Evolutionary conservation across 192 early-diverging fungal genomes (phyloP).

Genomic region (Podochytrium sp.): DNA sequence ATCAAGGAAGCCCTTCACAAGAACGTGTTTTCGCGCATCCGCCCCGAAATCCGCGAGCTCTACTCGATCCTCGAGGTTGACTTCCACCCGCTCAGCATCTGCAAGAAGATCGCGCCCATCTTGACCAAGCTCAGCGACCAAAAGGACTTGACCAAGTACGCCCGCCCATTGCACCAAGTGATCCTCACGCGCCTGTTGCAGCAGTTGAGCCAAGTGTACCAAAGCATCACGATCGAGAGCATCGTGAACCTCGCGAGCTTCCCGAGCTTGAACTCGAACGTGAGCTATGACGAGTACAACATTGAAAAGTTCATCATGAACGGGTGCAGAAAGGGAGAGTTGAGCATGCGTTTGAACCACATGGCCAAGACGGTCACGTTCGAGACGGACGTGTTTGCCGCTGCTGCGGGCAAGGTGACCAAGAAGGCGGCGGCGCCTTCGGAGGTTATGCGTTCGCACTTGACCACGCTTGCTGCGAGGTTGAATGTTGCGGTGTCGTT

Average conservation of each 20-base stretch:
- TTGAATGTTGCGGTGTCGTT: conserved; percentile 84
- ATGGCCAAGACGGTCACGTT: conserved; percentile 87
- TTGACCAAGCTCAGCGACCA: conserved; percentile 64
- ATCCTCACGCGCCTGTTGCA: conserved; percentile 97
- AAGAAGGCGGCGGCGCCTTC: conserved; percentile 52
- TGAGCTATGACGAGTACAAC: conserved; percentile 76
- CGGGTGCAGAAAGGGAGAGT: conserved; percentile 94
- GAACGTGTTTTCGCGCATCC: conserved; percentile 82
- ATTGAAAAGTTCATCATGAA: conserved; percentile 99
- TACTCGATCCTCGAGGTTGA: conserved; percentile 97
- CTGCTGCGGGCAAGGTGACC: conserved; percentile 51
- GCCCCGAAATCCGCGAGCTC: conserved; percentile 86
- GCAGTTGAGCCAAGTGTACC: conserved; percentile 96
- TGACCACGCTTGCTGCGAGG: conserved; percentile 82
- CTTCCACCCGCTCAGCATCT: conserved; percentile 98
- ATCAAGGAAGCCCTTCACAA: conserved; percentile 87
- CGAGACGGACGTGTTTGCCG: conserved; percentile 83
- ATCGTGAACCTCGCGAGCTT: conserved; percentile 88
- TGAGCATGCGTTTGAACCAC: conserved; percentile 95
- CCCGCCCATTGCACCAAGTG: conserved; percentile 91
- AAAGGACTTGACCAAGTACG: conserved; percentile 84
- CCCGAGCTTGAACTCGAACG: conserved; percentile 50
- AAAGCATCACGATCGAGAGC: conserved; percentile 93
- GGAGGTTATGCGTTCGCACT: conserved; percentile 91
- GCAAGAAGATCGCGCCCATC: conserved; percentile 93